phyloP scores from a whole-genome alignment of 2,329 filamentous ascomycete genomes.

The Scolecobasidium constrictum region DNA sequence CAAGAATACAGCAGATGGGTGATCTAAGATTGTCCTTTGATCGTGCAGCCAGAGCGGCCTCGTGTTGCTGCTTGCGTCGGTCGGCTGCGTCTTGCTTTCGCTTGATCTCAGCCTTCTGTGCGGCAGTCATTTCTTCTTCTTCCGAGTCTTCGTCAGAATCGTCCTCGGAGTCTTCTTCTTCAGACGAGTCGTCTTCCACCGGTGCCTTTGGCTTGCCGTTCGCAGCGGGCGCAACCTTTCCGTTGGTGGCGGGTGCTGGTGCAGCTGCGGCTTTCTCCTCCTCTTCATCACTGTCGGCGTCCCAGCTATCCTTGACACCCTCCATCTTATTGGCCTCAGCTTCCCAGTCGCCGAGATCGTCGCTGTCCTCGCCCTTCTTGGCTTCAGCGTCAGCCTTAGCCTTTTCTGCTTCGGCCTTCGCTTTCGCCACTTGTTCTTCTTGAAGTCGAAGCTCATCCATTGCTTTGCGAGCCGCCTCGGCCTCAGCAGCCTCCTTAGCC shows the following conservation, averaged over 20 bases:
- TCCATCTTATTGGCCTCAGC: conserved; percentile 52
- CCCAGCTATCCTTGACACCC: conserved; percentile 84
- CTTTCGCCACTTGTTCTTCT: conserved; percentile 70
- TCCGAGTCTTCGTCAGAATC: conserved; percentile 38
- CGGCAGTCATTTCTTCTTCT: conserved; percentile 66
- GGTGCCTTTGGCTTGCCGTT: conserved; percentile 28
- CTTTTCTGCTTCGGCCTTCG: conserved; percentile 64
- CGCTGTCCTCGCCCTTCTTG: conserved; percentile 49
- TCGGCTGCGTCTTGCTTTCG: conserved; percentile 84
- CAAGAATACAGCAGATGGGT: conserved; percentile 98
- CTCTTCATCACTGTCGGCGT: conserved; percentile 71
- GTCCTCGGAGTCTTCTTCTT: conserved; percentile 25
- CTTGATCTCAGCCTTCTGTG: conserved; percentile 59
- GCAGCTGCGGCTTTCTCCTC: conserved; percentile 25
- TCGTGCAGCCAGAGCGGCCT: conserved; percentile 80
- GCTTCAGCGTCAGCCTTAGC: conserved; percentile 58
- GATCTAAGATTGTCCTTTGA: conserved; percentile 93
- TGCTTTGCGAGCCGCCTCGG: conserved; percentile 46
- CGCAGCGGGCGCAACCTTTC: conserved; percentile 17
- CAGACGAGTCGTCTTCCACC: conserved; percentile 33
- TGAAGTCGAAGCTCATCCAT: conserved; percentile 40
- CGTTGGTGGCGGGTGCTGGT: conserved; percentile 14
- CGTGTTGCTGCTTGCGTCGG: conserved; percentile 77
- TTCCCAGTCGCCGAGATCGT: conserved; percentile 77
- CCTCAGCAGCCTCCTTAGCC: conserved; percentile 28